Base-by-base conservation (phyloP, 106 monocot genomes). In the Amphibolis antarctica region DNA sequence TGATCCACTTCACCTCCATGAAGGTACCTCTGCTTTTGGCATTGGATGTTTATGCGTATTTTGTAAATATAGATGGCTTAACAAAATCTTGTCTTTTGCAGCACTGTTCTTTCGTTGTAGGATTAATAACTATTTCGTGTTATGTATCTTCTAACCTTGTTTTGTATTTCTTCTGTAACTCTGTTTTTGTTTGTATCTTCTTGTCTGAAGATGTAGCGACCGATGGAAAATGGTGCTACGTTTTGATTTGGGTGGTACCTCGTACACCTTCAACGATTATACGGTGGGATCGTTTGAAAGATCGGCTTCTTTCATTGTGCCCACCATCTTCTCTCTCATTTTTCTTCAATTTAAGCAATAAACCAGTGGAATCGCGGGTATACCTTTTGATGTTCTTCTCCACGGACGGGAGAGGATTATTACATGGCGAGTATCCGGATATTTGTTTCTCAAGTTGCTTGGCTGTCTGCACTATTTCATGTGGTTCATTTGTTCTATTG, bases 171-270 rank as follows among this genome's bases (percentile, higher is more conserved):
- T 10, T 30, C 29, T 29, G n/a, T n/a, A n/a, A 1, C 26, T 23
- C 14, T 65, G 5, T 49, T 42, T 49, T 15, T 26, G 12, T 65
- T 22, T 28, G 5, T 31, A 20, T 42, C 11, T 12, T 28, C 47
- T 29, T 19, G 27, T 20, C 14, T n/a, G 24, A 66, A 94, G 93
- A 94, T 75, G 77, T 89, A 0, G 89, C 93, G 1, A 94, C 89
- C 0, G 93, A 94, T 67, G 93, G 89, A 49, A 79, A 75, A 46
- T 94, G 93, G 93, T 94, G 93, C 65, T 94, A 79, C 59, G 74
- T 94, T 0, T 86, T 94, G 60, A 65, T 83, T 55, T 94, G 88
- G 88, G 93, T 94, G 18, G 50, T 89, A 43, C 89, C 93, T 15
- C 73, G 74, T 23, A 75, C 78, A 21, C 46, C 70, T 26, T 75